Percentiles rank a stretch among this genome's conserved stretches.
phyloP scores from a whole-genome alignment of 345 rosid species.

The Pseudoturritis turrita region DNA sequence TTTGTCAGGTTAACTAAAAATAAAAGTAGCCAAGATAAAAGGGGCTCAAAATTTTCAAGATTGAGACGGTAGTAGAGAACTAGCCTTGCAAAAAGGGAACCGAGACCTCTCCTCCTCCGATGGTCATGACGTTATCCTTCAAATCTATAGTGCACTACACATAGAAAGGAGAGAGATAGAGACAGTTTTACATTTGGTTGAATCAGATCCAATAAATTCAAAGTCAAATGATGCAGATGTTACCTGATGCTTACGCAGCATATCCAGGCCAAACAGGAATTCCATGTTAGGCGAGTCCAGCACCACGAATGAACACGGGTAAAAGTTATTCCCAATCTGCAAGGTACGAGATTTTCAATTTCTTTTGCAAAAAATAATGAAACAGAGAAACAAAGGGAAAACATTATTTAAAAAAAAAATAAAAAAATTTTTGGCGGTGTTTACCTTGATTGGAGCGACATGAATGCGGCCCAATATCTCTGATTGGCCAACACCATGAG shows the following conservation, averaged over 20 bases:
- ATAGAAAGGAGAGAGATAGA: not conserved
- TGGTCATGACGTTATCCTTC: slow-evolving; percentile 81
- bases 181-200: not conserved
- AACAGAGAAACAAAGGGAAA: not conserved
- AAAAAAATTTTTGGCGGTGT: not conserved
- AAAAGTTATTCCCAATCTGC: slow-evolving; percentile 83
- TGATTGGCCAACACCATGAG: slow-evolving; percentile 98
- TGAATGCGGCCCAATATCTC: slow-evolving; percentile 97
- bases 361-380: not conserved
- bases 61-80: slow-evolving; percentile 20
- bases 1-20: not conserved
- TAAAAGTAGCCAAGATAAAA: not conserved
- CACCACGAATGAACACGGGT: slow-evolving; percentile 90
- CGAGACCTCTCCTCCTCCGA: slow-evolving; percentile 95
- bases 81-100: slow-evolving; percentile 97
- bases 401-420: not conserved
- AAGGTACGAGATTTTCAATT: not conserved
- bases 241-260: slow-evolving; percentile 99
- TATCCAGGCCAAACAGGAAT: slow-evolving; percentile 95
- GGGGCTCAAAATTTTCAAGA: not conserved
- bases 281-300: slow-evolving; percentile 97
- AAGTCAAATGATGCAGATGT: slow-evolving; percentile 6
- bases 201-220: not conserved
- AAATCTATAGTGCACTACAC: slow-evolving; percentile 88
- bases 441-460: slow-evolving; percentile 95